Conservation (phyloP, 2,329 filamentous ascomycete genomes). For the Botrytis tulipae region DNA sequence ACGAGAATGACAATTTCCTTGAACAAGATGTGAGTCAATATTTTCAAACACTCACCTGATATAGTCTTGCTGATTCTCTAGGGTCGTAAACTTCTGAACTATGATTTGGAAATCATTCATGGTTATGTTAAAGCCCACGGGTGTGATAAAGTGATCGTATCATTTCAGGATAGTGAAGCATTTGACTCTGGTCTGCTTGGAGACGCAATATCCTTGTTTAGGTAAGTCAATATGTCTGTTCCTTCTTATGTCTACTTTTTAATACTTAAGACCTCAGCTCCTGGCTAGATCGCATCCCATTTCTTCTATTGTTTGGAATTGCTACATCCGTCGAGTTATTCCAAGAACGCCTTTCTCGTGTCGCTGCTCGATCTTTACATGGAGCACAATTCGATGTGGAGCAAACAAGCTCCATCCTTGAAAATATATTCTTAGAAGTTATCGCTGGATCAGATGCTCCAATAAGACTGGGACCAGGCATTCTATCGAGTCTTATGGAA, state of each 20-base stretch:
- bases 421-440: constrained; percentile 66
- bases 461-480: constrained; percentile 61
- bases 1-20: constrained; percentile 49
- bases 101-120: constrained; percentile 71
- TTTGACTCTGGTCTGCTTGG: constrained; percentile 72
- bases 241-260: background rate
- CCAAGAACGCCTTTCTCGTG: constrained; percentile 69
- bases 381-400: constrained; percentile 77
- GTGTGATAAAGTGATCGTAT: constrained; percentile 63
- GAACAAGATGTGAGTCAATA: constrained; percentile 48
- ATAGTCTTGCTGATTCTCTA: constrained; percentile 36
- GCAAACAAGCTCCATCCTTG: constrained; percentile 68
- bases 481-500: constrained; percentile 64
- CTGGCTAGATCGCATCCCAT: constrained; percentile 75
- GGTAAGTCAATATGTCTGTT: constrained; percentile 46
- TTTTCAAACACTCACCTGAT: background rate
- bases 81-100: constrained; percentile 68
- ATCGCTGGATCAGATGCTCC: constrained; percentile 57
- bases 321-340: constrained; percentile 80
- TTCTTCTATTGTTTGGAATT: constrained; percentile 74
- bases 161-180: constrained; percentile 78
- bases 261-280: constrained; percentile 42
- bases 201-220: constrained; percentile 67
- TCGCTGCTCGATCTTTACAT: constrained; percentile 63
- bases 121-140: constrained; percentile 54